These are phyloP conservation scores for Hanseniaspora opuntiae DNA, from an alignment of 805 yeast genomes.

Conservation along the genomic window DNA sequence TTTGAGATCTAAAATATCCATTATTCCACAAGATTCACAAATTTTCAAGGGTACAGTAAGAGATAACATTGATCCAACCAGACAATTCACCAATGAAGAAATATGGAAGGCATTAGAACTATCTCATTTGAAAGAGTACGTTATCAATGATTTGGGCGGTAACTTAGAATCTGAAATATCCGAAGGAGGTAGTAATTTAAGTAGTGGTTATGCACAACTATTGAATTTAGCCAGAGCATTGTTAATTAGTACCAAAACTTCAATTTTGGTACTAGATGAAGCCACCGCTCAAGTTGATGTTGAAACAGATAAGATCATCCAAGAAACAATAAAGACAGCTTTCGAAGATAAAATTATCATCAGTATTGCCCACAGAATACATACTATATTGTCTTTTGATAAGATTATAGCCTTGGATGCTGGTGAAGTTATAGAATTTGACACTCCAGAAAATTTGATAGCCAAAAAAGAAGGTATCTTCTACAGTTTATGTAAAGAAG, in stretches of 20 bases:
- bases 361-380: slow-evolving; percentile 74
- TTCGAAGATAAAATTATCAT: slow-evolving; percentile 65
- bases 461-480: slow-evolving; percentile 56
- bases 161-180: slow-evolving; percentile 43
- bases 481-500: slow-evolving; percentile 68
- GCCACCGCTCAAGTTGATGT: slow-evolving; percentile 86
- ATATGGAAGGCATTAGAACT: slow-evolving; percentile 72
- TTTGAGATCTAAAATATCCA: slow-evolving; percentile 61
- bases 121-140: slow-evolving; percentile 61
- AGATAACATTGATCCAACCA: slow-evolving; percentile 76
- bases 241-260: slow-evolving; percentile 39
- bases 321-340: slow-evolving; percentile 62
- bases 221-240: slow-evolving; percentile 74
- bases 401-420: slow-evolving; percentile 60
- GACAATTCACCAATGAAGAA: slow-evolving; percentile 52
- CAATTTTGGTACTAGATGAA: slow-evolving; percentile 59
- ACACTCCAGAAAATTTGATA: slow-evolving; percentile 53
- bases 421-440: slow-evolving; percentile 67
- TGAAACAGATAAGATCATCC: slow-evolving; percentile 65
- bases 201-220: slow-evolving; percentile 67
- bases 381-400: slow-evolving; percentile 73
- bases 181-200: slow-evolving; percentile 60
- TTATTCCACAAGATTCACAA: slow-evolving; percentile 90
- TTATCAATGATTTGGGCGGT: slow-evolving; percentile 39
- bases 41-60: slow-evolving; percentile 77